Conservation (phyloP, 305 asterid species). For the Solanum hybrid region DNA sequence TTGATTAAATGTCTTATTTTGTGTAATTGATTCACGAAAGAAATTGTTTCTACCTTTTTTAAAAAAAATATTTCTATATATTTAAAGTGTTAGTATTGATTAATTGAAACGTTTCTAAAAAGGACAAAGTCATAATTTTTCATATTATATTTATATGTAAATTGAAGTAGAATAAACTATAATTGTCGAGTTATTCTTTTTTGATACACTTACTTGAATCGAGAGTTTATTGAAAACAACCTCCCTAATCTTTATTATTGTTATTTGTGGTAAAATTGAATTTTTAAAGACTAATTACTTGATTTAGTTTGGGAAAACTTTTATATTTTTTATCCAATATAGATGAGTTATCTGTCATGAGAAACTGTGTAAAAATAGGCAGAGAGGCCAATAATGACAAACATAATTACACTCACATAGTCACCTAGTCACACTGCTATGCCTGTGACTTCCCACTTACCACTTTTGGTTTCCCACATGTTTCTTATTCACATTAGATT, state of each 20-base stretch:
- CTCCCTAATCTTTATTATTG: no score
- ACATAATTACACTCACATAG: neutral
- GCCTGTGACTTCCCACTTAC: neutral
- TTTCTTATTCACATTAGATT: fast-evolving
- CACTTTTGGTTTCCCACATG: neutral
- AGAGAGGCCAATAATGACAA: neutral
- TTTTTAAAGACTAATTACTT: neutral
- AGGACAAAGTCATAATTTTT: neutral
- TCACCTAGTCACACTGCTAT: neutral
- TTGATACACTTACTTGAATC: neutral
- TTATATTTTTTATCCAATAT: neutral
- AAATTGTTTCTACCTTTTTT: neutral
- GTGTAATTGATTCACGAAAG: neutral
- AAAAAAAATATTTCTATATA: neutral
- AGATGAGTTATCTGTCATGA: neutral
- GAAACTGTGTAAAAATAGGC: neutral
- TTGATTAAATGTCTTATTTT: neutral
- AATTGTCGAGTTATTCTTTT: fast-evolving
- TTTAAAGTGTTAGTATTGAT: neutral
- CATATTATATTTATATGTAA: no score
- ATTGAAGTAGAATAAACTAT: neutral
- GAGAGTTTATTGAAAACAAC: neutral
- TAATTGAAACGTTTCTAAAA: no score
- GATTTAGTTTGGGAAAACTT: neutral
- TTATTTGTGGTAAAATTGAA: no score